Conservation (phyloP, 164 flowering plant species). For the Nymphaea colorata region DNA sequence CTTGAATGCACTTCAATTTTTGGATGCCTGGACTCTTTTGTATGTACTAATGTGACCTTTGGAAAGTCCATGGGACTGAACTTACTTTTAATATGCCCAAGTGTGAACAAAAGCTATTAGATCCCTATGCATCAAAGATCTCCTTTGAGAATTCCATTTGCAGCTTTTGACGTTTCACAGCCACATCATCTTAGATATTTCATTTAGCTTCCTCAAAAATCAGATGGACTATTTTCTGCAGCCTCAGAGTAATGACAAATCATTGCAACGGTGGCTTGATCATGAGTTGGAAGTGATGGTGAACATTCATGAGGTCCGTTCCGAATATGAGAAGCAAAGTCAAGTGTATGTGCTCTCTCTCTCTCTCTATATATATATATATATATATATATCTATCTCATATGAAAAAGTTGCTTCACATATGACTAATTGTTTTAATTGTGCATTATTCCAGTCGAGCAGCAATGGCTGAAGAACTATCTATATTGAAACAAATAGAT, state of each 20-base stretch:
- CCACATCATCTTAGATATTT: background rate
- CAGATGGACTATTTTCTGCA: background rate
- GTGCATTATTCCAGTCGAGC: slow-evolving; percentile 45
- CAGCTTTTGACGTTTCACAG: background rate
- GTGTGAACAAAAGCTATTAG: too few relatives aligned
- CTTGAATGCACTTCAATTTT: too few relatives aligned
- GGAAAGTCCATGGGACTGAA: too few relatives aligned
- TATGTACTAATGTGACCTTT: too few relatives aligned
- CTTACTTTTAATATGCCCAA: too few relatives aligned
- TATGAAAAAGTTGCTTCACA: background rate
- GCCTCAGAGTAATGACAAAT: slow-evolving; percentile 69
- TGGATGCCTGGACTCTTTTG: too few relatives aligned
- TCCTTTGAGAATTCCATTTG: too few relatives aligned
- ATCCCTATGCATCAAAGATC: too few relatives aligned
- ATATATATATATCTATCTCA: background rate
- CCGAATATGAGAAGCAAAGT: slow-evolving; percentile 94
- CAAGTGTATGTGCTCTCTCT: slow-evolving; percentile 64
- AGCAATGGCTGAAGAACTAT: slow-evolving; percentile 86
- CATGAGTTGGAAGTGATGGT: slow-evolving; percentile 99
- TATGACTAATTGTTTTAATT: background rate
- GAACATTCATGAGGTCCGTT: slow-evolving; percentile 97
- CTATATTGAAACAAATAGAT: slow-evolving; percentile 65
- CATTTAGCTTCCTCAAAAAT: background rate
- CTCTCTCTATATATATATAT: too few relatives aligned
- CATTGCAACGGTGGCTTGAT: slow-evolving; percentile 91